Base-by-base conservation (phyloP, 805 yeast genomes). In the Schwanniomyces sp. region DNA sequence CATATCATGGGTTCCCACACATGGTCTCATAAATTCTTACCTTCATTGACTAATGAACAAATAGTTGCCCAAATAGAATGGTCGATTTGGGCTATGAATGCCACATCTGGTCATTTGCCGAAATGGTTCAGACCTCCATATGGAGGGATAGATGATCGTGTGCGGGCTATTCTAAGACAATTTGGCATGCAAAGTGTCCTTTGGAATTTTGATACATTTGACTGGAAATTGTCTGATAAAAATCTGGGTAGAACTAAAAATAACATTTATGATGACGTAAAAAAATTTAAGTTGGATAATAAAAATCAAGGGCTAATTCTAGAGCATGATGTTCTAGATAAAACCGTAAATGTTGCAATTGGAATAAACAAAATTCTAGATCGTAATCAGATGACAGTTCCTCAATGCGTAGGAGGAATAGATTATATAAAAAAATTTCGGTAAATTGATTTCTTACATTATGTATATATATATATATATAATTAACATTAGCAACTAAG, bases 71-170 rank as follows among this genome's bases (percentile, higher is more conserved):
- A 92, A 63, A 69, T 92, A 34, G 85, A 91, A 65, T 92, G 99
- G 99, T 84, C 95, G 1, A 82, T 90, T 28, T 92, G 97, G 97
- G 97, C 97, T 5, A 88, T 91, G 91, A 91, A 92, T 69, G 97
- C 97, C 1, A 91, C 97, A 0, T 88, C 89, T 0, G 75, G 84
- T 25, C 91, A 91, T 58, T 62, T 88, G 8, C 99, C 99, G 6
- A 86, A 85, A 59, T 92, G 92, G 88, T 92, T 88, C 64, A 79
- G 99, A 55, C 99, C 99, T 0, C 99, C 99, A 0, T 92, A 89
- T 62, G 99, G 98, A 0, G 97, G 96, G 0, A 76, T 89, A 29
- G 99, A 92, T 68, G 85, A 91, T 62, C 72, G 98, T 45, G 86
- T 92, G 0, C 72, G 98, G 48, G 70, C 84, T 1, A 88, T 92